Conservation (phyloP, 176 grass and related monocot species). For the Chloris gayana region DNA sequence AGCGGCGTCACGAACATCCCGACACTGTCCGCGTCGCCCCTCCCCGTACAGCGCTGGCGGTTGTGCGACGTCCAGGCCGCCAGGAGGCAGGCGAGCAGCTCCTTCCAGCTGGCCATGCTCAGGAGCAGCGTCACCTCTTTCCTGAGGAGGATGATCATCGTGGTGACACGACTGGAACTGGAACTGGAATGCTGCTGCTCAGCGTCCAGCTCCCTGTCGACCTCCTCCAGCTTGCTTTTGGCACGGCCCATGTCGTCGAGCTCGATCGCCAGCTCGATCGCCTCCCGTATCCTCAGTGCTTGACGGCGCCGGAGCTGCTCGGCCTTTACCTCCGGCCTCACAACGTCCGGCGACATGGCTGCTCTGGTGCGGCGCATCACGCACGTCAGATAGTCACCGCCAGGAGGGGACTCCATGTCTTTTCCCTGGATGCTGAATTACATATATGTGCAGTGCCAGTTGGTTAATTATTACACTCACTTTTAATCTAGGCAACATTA, state of each 20-base stretch:
- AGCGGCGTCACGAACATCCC: background rate
- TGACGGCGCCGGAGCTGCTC: background rate
- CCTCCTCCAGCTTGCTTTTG: slow-evolving; percentile 13
- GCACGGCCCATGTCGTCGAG: background rate
- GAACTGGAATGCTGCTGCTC: slow-evolving; percentile 9
- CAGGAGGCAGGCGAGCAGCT: background rate
- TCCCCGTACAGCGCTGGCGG: background rate
- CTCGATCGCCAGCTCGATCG: too few relatives aligned
- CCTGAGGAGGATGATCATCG: slow-evolving; percentile 14
- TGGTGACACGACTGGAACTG: background rate
- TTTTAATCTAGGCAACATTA: too few relatives aligned
- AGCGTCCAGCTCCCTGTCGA: background rate
- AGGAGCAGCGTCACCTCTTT: slow-evolving; percentile 4
- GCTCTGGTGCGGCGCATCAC: slow-evolving; percentile 13
- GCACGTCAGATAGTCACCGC: background rate
- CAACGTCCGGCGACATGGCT: background rate
- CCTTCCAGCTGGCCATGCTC: background rate
- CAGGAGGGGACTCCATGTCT: background rate
- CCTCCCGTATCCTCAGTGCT: background rate
- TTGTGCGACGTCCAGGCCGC: background rate
- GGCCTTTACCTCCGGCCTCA: background rate
- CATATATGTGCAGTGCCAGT: too few relatives aligned
- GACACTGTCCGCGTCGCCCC: background rate
- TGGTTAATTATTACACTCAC: too few relatives aligned
- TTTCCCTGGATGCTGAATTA: background rate